Evolutionary conservation across 805 yeast genomes (phyloP), one percentile per base, ranked within the genome.

Genomic region (Metschnikowia koreensis): DNA sequence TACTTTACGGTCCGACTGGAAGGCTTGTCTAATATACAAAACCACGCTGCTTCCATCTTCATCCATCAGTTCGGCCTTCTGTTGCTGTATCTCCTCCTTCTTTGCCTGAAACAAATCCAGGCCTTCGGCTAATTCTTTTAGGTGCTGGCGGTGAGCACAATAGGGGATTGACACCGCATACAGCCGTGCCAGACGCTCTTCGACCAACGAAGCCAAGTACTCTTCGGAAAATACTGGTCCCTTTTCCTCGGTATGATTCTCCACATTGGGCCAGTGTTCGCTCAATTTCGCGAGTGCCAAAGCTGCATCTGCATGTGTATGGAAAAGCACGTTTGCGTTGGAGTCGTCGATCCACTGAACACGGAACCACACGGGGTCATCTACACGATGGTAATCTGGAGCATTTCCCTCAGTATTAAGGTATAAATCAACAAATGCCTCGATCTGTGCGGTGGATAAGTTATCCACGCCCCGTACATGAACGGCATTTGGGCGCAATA

Each of bases 281-380:
- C 77, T 68, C 31, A 80, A 50, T 5, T 61, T 57, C 0, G 60
- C 63, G 44, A 80, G 68, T 2, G 76, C 79, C 38, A 65, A 63
- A 15, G 59, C 60, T 2, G 81, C 73, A 11, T 68, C 73, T 36
- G 71, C 75, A 51, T 73, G 71, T 41, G 74, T 69, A 41, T 72
- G 71, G 62, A 83, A 85, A 6, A 75, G 80, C n/a, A 83, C 60
- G 55, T 81, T 82, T 37, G 84, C 74, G 2, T 81, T 71, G 16
- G 79, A 61, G 63, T 86, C 92, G 61, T 86, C 81, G 38, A 86
- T 75, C 92, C 92, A 86, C 60, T 84, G 82, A 28, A 84, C 65
- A 29, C 69, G 67, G 62, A 75, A 81, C 57, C 66, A 70, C 17
- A 76, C 52, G 39, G 66, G 67, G n/a, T 57, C 53, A 27, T 59